Evolutionary conservation across 148 eudicot species (phyloP), one percentile per base, ranked within the genome.

Genomic region (Vaccinium darrowii): DNA sequence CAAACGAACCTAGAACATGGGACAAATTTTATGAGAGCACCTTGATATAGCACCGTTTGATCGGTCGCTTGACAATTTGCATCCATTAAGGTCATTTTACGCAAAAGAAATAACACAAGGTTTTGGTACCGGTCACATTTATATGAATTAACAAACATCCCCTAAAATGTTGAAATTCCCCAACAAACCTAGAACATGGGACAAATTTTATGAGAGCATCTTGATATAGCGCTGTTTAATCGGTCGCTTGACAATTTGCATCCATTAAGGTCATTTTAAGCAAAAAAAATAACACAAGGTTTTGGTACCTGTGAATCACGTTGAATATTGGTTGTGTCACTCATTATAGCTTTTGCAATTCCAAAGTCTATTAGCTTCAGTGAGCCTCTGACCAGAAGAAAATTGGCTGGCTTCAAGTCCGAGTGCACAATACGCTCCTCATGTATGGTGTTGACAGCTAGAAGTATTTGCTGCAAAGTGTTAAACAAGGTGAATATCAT

Each of bases 301-400:
- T 65, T 23, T 23, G 30, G 33, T 65, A 65, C 98, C 99, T 95
- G 98, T 50, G 98, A 93, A 85, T 97, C 99, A 56, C 98, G 91
- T 87, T 95, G 99, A 86, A 97, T 97, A 90, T 97, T 93, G 57
- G 99, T 97, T 51, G 99, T 97, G 85, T 97, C 99, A 83, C 98
- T 95, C 99, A 95, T 88, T 77, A 95, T 95, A 76, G 99, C 98
- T 88, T 95, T 95, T 53, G 98, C 98, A 76, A 97, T 95, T 18
- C 99, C 99, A 89, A 97, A 97, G 90, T 97, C 99, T 50, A 97
- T 97, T 79, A 97, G 95, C 90, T 95, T 97, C 82, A 97, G 81
- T 51, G 98, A 94, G 54, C 99, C 99, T 87, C 90, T 93, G 19
- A 97, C 99, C 76, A n/a, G n/a, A n/a, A n/a, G n/a, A n/a, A n/a